These are phyloP conservation scores for Astrocystis sublimbata DNA, from an alignment of 495 filamentous ascomycete species.

Conservation along the genomic window DNA sequence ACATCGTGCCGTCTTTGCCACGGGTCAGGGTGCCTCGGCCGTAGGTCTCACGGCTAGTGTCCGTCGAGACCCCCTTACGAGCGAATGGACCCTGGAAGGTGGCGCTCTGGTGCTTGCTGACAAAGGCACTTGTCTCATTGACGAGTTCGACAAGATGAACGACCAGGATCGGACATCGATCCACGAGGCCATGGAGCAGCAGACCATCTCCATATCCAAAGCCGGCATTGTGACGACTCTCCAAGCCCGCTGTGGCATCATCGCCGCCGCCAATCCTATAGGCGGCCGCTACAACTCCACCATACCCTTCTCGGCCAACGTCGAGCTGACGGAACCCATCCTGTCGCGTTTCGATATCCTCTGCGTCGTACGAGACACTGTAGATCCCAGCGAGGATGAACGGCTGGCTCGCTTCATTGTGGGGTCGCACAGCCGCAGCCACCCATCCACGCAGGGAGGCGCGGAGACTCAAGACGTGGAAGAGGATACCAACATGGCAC, in stretches of 20 bases:
- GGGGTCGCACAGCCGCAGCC: slow-evolving; percentile 84
- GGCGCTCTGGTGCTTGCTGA: slow-evolving; percentile 95
- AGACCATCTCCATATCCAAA: slow-evolving; percentile 99
- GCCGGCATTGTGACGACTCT: slow-evolving; percentile 98
- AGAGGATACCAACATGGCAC: slow-evolving; percentile 51
- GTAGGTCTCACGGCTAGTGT: slow-evolving; percentile 98
- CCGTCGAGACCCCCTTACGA: slow-evolving; percentile 91
- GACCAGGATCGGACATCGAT: slow-evolving; percentile 97
- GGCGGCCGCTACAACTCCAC: slow-evolving; percentile 97
- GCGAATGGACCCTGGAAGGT: slow-evolving; percentile 97
- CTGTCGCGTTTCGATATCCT: slow-evolving; percentile 98
- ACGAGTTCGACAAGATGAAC: slow-evolving; percentile 99
- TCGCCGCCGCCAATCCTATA: slow-evolving; percentile 95
- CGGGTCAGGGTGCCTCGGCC: slow-evolving; percentile 94
- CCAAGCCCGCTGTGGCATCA: slow-evolving; percentile 95
- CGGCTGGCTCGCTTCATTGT: slow-evolving; percentile 94
- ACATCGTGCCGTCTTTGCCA: slow-evolving; percentile 96
- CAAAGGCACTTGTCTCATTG: slow-evolving; percentile 93
- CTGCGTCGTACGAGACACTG: slow-evolving; percentile 93
- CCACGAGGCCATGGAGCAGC: slow-evolving; percentile 99
- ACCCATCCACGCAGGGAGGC: slow-evolving; percentile 65
- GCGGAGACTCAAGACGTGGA: slow-evolving; percentile 62
- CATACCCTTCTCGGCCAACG: slow-evolving; percentile 91
- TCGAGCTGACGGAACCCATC: slow-evolving; percentile 96
- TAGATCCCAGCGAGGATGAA: slow-evolving; percentile 96